A percentile compares a stretch with the other conserved stretches of the same genome.
phyloP scores from a whole-genome alignment of 805 yeast genomes.

The Ogataea glucozyma region DNA sequence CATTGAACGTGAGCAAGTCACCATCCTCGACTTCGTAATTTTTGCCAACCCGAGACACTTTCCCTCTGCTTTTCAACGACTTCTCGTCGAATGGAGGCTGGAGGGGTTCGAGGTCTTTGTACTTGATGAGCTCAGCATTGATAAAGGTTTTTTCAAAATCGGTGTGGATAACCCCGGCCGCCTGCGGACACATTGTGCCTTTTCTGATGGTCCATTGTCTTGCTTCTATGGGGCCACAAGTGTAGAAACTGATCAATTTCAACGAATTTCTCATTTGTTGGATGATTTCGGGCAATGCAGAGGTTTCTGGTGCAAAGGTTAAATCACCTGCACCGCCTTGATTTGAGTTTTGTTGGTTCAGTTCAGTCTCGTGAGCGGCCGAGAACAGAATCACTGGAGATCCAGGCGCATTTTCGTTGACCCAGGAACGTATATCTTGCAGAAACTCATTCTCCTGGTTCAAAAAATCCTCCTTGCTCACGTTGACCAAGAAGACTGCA shows the following conservation, averaged over 20 bases:
- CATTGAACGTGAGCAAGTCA: conserved; percentile 87
- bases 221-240: conserved; percentile 94
- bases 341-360: conserved; percentile 16
- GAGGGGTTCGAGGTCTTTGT: conserved; percentile 69
- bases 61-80: conserved; percentile 84
- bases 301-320: conserved; percentile 54
- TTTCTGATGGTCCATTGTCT: conserved; percentile 97
- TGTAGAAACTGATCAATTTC: conserved; percentile 89
- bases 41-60: conserved; percentile 88
- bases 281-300: conserved; percentile 86
- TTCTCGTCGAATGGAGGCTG: conserved; percentile 69
- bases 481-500: conserved; percentile 85
- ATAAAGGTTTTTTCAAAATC: conserved; percentile 95
- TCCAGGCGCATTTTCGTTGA: conserved; percentile 82
- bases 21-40: conserved; percentile 95
- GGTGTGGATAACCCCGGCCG: conserved; percentile 97
- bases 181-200: conserved; percentile 95
- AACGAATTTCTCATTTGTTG: conserved; percentile 83
- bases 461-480: conserved; percentile 84
- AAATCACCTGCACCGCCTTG: conserved; percentile 11
- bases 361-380: conserved; percentile 34
- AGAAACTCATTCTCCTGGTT: conserved; percentile 88
- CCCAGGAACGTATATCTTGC: conserved; percentile 84
- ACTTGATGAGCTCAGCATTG: conserved; percentile 89
- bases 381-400: conserved; percentile 40